Evolutionary conservation across 108 stramenopile species (phyloP).

Genomic region (Pseudonitzschia multiseries): DNA sequence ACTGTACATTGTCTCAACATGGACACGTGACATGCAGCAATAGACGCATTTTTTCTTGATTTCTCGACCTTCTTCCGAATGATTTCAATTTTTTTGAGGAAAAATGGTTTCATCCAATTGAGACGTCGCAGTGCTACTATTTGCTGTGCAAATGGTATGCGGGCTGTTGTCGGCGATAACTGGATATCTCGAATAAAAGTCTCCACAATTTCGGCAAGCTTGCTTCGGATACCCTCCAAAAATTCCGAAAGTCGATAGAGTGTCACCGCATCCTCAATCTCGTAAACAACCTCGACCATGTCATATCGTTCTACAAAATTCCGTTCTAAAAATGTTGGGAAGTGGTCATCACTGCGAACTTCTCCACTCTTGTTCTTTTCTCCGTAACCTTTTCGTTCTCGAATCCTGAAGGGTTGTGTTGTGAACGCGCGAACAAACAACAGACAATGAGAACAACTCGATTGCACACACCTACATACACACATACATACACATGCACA

Average conservation of each 20-base stretch:
- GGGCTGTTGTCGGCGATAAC: not conserved
- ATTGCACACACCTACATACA: not conserved
- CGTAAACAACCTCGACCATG: conserved; percentile 34
- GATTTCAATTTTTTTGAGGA: conserved; percentile 3
- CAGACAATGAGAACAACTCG: not conserved
- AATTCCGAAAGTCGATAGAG: conserved; percentile 30
- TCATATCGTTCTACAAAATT: conserved; percentile 57
- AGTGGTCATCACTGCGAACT: conserved; percentile 41
- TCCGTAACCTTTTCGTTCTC: conserved; percentile 82
- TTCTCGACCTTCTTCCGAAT: conserved; percentile 8
- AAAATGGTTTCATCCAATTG: conserved; percentile 30
- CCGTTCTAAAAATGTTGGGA: conserved; percentile 34
- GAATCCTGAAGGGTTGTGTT: conserved; percentile 4
- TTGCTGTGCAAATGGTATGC: conserved; percentile 27
- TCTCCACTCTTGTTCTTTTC: conserved; percentile 34
- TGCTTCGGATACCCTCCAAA: conserved; percentile 16
- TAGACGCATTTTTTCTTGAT: not conserved
- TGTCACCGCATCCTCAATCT: conserved; percentile 23
- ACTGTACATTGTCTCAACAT: conserved; percentile 17
- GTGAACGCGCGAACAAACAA: not conserved
- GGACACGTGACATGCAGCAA: not conserved
- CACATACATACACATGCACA: not conserved
- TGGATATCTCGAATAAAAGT: conserved; percentile 8
- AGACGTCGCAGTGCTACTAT: conserved; percentile 40
- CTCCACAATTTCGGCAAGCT: conserved; percentile 8